Evolutionary conservation across 1,284 basidiomycete genomes (phyloP), one percentile per base, ranked within the genome.

Genomic region (Termitomyces sp.): DNA sequence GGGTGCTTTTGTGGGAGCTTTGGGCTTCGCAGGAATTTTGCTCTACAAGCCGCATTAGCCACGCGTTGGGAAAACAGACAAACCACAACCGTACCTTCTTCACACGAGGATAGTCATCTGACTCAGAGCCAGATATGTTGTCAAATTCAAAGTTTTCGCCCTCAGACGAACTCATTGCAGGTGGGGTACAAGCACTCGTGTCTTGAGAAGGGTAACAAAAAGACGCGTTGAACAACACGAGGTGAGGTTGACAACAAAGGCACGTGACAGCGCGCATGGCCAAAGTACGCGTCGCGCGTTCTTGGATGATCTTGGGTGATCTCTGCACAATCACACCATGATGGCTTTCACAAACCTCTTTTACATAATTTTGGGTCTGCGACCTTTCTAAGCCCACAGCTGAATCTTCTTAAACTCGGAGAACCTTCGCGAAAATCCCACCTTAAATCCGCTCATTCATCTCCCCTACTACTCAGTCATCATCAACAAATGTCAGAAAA

Each of bases 61-160:
- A 48, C 24, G 17, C 42, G 21, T 21, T 40, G 19, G 34, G 13
- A 34, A 50, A 12, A 40, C 41, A 45, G 36, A 44, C 33, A 53
- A 36, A 38, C 36, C 53, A 51, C 30, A 12, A 48, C 55, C 67
- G 52, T 48, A 78, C 77, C 75, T 88, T 88, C 79, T 85, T 86
- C 4, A 74, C 76, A 9, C 84, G 83, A 19, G 73, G 76, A 65
- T 81, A 88, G 60, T 76, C 82, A 0, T 90, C 88, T 8, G 82
- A 86, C 54, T 81, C 82, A 4, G 80, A 83, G 15, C 74, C 84
- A 44, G 81, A 86, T 42, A 82, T 63, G 58, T 77, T 69, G 59
- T 82, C 76, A 47, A 86, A 64, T 59, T 84, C 79, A 53, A 86
- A 89, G 61, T 78, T 80, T 69, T 90, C 87, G 48, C 68, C 79